Conservation (phyloP, 768 basidiomycete genomes). For the Hygrocybe coccinea region DNA sequence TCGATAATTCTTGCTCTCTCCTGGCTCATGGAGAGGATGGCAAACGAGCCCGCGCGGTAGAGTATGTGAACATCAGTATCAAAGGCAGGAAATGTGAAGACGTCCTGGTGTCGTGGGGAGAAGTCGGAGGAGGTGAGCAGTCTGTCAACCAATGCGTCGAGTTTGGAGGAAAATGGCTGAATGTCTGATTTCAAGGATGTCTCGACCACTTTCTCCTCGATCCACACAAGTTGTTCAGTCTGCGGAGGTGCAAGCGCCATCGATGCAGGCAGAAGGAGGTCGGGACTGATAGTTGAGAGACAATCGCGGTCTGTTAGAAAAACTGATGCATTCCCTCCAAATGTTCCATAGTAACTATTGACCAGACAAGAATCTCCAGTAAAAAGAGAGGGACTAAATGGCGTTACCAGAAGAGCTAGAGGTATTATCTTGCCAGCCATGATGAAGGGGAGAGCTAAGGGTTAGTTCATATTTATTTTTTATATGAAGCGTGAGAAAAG, state of each 20-base stretch:
- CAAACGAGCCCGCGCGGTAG: constrained; percentile 39
- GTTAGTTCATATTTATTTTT: too few relatives aligned
- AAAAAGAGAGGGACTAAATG: constrained; percentile 40
- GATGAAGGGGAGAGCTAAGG: too few relatives aligned
- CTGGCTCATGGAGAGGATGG: constrained; percentile 46
- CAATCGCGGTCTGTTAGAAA: constrained; percentile 42
- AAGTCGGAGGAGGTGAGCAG: constrained; percentile 13
- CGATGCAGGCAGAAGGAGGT: constrained; percentile 21
- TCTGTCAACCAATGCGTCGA: constrained; percentile 33
- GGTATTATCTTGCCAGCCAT: too few relatives aligned
- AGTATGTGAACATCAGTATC: constrained; percentile 32
- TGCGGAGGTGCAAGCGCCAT: constrained; percentile 23
- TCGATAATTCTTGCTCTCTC: constrained; percentile 47
- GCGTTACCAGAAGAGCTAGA: constrained; percentile 34
- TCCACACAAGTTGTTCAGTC: constrained; percentile 51
- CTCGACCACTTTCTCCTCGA: constrained; percentile 54
- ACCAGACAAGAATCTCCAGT: constrained; percentile 42
- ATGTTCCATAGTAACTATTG: constrained; percentile 52
- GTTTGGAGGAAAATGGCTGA: constrained; percentile 23
- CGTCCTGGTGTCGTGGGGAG: constrained; percentile 18
- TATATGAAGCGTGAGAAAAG: neutral
- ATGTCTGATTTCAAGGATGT: constrained; percentile 32
- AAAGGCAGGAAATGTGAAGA: neutral
- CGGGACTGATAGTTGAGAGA: constrained; percentile 29
- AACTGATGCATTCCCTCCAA: constrained; percentile 34